Percentiles rank a stretch among this genome's conserved stretches.
phyloP scores from a whole-genome alignment of 768 basidiomycete genomes.

The Termitomyces sp. region DNA sequence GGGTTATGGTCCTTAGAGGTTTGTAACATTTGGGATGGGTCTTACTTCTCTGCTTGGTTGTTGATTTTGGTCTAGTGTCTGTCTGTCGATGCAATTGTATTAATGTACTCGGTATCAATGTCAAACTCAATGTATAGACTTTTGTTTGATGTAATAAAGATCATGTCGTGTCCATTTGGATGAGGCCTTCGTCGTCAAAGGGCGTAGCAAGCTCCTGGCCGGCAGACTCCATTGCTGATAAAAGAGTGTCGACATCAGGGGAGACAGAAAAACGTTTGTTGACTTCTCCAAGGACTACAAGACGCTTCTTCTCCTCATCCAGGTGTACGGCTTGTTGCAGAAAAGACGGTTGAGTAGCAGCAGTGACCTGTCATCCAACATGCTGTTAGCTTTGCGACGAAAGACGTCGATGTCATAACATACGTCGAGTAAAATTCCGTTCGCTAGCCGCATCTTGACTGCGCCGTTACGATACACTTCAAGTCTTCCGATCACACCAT shows the following conservation, averaged over 20 bases:
- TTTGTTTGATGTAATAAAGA: background rate
- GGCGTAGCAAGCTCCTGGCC: slow-evolving; percentile 26
- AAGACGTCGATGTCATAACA: slow-evolving; percentile 17
- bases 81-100: background rate
- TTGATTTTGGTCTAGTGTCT: background rate
- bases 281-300: slow-evolving; percentile 80
- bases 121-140: background rate
- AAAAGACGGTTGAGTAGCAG: slow-evolving; percentile 82
- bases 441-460: slow-evolving; percentile 79
- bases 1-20: slow-evolving; percentile 18
- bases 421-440: slow-evolving; percentile 83
- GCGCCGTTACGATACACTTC: slow-evolving; percentile 82
- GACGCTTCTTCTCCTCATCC: slow-evolving; percentile 49
- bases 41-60: background rate
- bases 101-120: background rate
- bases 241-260: slow-evolving; percentile 73
- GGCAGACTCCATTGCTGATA: slow-evolving; percentile 56
- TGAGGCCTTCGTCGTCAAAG: slow-evolving; percentile 39
- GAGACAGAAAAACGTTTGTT: slow-evolving; percentile 81
- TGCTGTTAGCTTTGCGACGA: background rate
- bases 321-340: slow-evolving; percentile 81
- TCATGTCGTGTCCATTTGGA: slow-evolving; percentile 45
- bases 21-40: background rate
- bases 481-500: slow-evolving; percentile 79
- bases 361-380: slow-evolving; percentile 51